Base-by-base conservation (phyloP, 352 stramenopile genomes). In the Phytophthora kernoviae region DNA sequence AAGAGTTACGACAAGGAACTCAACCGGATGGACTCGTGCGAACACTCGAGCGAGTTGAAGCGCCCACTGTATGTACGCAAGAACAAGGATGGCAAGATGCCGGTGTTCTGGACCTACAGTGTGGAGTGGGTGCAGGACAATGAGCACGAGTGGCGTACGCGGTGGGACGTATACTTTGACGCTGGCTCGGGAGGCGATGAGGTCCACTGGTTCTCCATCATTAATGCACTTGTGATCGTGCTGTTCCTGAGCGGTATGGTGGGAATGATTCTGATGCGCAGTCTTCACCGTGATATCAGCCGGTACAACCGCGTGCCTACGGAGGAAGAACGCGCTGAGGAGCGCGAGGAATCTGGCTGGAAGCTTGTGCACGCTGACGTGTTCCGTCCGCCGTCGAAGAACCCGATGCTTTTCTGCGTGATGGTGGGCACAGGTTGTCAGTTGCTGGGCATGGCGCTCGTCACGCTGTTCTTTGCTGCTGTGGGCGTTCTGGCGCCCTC, bases 151-250 rank as follows among this genome's bases (percentile, higher is more conserved):
- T 99, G 98, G 98, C 96, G 97, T 36, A 98, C 93, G 26, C 94
- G 98, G 34, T 99, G 98, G 97, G 98, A 99, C 80, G 92, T 99
- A 21, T 99, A 99, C 86, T 94, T 99, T 48, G 86, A 96, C 58
- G 87, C 80, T 21, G 84, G 90, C 22, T 90, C 79, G 27, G 87
- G 92, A 22, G 93, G 93, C 18, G 90, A 97, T 50, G 93, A 99
- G 66, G 97, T 99, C 53, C 98, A 99, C 81, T 99, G 97, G 97
- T 99, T 99, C 79, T 98, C 90, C 36, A 99, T 99, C 68, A 97
- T 99, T 66, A 99, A 99, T 61, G 98, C 94, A 18, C 92, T 99
- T 33, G 91, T 99, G 65, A 99, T 99, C 67, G 97, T 99, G 36
- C 81, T 99, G 12, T 99, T 99, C 77, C 73, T 99, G 21, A 98